Conservation (phyloP, 768 basidiomycete species). For the Cyathus striatus region DNA sequence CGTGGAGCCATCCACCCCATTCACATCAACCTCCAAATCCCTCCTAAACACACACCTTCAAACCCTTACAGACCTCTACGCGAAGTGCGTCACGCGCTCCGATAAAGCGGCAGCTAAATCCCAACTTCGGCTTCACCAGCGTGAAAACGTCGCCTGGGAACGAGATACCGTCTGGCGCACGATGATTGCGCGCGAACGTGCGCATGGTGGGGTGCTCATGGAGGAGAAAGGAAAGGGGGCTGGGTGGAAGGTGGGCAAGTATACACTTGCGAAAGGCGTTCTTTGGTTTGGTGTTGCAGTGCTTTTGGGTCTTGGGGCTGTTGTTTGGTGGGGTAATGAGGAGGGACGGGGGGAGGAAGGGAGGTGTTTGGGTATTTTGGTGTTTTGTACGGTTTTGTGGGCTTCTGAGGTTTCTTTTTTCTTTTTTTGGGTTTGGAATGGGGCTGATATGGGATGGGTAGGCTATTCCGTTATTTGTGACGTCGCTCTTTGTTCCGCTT, state of each 20-base stretch:
- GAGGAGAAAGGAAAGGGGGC: constrained; percentile 42
- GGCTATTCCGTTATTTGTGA: constrained; percentile 98
- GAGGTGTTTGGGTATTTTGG: constrained; percentile 84
- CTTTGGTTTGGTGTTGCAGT: constrained; percentile 50
- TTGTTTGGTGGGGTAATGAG: constrained; percentile 54
- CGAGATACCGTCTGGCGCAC: constrained; percentile 96
- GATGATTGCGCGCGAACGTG: constrained; percentile 84
- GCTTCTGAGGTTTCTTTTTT: constrained; percentile 72
- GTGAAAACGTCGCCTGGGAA: constrained; percentile 95
- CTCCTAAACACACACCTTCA: constrained; percentile 52
- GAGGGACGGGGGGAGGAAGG: constrained; percentile 55
- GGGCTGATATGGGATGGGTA: constrained; percentile 22
- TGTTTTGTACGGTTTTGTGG: constrained; percentile 92
- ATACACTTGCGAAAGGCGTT: not conserved
- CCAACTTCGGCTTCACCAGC: constrained; percentile 81
- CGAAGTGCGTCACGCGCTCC: constrained; percentile 77
- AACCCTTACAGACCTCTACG: constrained; percentile 67
- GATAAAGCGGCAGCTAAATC: constrained; percentile 67
- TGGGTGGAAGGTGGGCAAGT: not conserved
- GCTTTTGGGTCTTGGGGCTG: constrained; percentile 45
- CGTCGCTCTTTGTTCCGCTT: constrained; percentile 84
- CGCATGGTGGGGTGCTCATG: constrained; percentile 40
- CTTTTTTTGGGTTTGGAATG: not conserved
- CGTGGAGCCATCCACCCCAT: constrained; percentile 68
- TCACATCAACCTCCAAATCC: constrained; percentile 58